Conservation (phyloP, 106 monocot species). For the Platanthera zijinensis region DNA sequence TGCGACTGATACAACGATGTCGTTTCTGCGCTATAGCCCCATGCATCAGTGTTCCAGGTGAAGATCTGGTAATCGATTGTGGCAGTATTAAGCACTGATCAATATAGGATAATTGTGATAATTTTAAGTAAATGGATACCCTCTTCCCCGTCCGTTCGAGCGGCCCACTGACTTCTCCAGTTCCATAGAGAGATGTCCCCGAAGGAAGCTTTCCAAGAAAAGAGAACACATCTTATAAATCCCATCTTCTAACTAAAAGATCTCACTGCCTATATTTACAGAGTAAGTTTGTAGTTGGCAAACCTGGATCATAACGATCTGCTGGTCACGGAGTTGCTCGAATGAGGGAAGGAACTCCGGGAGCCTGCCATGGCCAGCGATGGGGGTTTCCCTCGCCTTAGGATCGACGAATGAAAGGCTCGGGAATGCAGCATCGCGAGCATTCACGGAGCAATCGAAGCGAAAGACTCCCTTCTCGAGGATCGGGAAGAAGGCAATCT, state of each 20-base stretch:
- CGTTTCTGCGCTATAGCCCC: constrained; percentile 86
- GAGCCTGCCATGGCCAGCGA: constrained; percentile 11
- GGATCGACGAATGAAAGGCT: constrained; percentile 83
- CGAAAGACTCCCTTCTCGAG: constrained; percentile 88
- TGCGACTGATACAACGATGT: constrained; percentile 97
- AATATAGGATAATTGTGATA: not conserved
- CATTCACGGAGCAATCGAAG: constrained; percentile 74
- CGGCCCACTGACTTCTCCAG: constrained; percentile 93
- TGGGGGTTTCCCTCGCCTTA: constrained; percentile 47
- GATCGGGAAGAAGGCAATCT: constrained; percentile 68
- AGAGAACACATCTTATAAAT: not conserved
- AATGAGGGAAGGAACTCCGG: constrained; percentile 60
- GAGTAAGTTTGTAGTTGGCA: not conserved
- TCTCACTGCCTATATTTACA: not conserved
- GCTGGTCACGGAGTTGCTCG: constrained; percentile 31
- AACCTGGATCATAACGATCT: constrained; percentile 69
- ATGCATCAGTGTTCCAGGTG: constrained; percentile 98
- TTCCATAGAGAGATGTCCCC: constrained; percentile 88
- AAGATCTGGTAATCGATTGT: constrained; percentile 47
- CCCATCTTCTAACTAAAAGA: not conserved
- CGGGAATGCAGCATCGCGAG: constrained; percentile 47
- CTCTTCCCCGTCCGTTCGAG: constrained; percentile 92
- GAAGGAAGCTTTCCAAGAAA: constrained; percentile 46
- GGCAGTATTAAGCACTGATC: not conserved
- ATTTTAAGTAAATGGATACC: constrained; percentile 18